phyloP scores from a whole-genome alignment of 192 early-diverging fungal species.

The Coemansia guatemalensis region DNA sequence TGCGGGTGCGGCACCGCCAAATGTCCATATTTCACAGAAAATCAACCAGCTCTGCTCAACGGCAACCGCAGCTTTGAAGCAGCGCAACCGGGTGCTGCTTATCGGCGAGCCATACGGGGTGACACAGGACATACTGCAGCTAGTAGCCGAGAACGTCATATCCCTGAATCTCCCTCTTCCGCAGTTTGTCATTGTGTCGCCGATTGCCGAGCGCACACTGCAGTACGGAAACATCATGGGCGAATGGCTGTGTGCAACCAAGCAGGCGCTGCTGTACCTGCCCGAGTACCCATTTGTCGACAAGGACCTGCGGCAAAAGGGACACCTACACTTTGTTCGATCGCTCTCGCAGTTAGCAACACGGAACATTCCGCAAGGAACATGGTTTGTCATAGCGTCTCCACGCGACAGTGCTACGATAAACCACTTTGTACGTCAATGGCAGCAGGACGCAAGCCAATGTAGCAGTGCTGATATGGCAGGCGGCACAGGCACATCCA shows the following conservation, averaged over 20 bases:
- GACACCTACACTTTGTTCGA: constrained; percentile 46
- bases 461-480: constrained; percentile 45
- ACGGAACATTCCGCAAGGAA: constrained; percentile 36
- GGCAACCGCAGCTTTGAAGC: constrained; percentile 49
- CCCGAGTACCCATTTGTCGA: constrained; percentile 58
- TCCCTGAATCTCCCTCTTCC: constrained; percentile 60
- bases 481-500: constrained; percentile 30
- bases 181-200: constrained; percentile 71
- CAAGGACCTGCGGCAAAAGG: constrained; percentile 51
- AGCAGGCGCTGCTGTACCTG: constrained; percentile 67
- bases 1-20: neutral
- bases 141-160: constrained; percentile 58
- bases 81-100: constrained; percentile 69
- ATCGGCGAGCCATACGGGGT: constrained; percentile 67
- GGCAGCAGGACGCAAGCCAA: constrained; percentile 37
- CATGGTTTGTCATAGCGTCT: constrained; percentile 47
- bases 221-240: constrained; percentile 81
- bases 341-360: constrained; percentile 38
- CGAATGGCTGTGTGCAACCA: constrained; percentile 76
- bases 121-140: constrained; percentile 71
- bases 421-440: constrained; percentile 40
- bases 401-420: constrained; percentile 35
- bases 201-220: constrained; percentile 72
- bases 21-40: constrained; percentile 29
- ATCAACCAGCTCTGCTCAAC: constrained; percentile 45